Percentiles rank a stretch among this genome's conserved stretches.
These are phyloP conservation scores for Cadophora sp. DNA, from an alignment of 2,329 filamentous ascomycete species.

Conservation along the genomic window DNA sequence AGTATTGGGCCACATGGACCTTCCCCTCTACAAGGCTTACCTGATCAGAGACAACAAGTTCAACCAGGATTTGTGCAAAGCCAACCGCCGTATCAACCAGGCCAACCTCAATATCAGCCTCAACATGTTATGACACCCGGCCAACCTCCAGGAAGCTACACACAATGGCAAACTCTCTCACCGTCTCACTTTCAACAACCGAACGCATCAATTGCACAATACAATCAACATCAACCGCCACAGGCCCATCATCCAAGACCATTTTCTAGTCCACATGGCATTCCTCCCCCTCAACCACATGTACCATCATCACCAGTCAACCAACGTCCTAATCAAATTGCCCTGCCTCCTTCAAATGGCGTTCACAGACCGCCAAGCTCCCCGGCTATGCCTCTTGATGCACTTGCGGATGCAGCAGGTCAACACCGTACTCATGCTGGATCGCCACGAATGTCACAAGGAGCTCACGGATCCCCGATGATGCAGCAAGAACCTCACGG, in stretches of 20 bases:
- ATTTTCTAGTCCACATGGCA: slow-evolving; percentile 37
- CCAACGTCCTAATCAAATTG: slow-evolving; percentile 32
- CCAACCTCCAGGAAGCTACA: background rate
- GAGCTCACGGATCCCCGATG: slow-evolving; percentile 11
- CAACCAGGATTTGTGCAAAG: slow-evolving; percentile 1
- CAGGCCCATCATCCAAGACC: slow-evolving; percentile 31
- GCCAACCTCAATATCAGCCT: background rate
- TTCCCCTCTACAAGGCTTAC: slow-evolving; percentile 37
- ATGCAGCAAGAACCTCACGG: slow-evolving; percentile 9
- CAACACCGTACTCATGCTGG: slow-evolving; percentile 41
- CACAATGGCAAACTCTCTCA: slow-evolving; percentile 2
- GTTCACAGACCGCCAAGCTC: slow-evolving; percentile 32
- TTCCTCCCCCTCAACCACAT: slow-evolving; percentile 40
- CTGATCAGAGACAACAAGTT: background rate
- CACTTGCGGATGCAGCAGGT: slow-evolving; percentile 42
- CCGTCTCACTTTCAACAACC: slow-evolving; percentile 3
- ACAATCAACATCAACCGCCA: slow-evolving; percentile 25
- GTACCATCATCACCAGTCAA: slow-evolving; percentile 44
- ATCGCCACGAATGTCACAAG: slow-evolving; percentile 40
- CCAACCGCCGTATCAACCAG: background rate
- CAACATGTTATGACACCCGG: slow-evolving; percentile 2
- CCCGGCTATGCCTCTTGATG: slow-evolving; percentile 39
- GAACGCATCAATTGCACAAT: slow-evolving; percentile 1
- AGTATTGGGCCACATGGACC: slow-evolving; percentile 37
- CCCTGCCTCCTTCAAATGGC: slow-evolving; percentile 39